These are phyloP conservation scores for Phytopythium sindhum DNA, from an alignment of 352 stramenopile species.

Conservation along the genomic window DNA sequence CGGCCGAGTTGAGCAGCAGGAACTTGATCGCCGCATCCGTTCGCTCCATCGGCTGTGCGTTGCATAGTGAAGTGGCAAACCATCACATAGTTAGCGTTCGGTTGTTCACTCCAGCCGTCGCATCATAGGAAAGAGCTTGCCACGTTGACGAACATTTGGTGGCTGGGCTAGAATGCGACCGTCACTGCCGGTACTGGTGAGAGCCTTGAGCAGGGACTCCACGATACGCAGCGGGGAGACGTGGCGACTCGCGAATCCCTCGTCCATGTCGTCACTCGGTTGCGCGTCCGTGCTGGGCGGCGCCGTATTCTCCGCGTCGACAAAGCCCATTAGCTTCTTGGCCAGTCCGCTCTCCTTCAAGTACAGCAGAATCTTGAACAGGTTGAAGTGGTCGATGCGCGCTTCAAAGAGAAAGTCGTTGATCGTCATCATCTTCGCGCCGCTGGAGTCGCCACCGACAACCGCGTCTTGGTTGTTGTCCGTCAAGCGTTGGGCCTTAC, in stretches of 20 bases:
- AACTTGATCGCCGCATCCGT: conserved; percentile 87
- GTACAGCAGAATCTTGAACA: conserved; percentile 89
- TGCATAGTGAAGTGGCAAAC: no score
- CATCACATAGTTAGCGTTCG: neutral
- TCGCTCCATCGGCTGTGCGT: conserved; percentile 32
- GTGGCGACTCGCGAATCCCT: conserved; percentile 65
- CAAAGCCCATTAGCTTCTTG: conserved; percentile 83
- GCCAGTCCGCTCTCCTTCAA: conserved; percentile 69
- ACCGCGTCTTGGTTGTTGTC: neutral
- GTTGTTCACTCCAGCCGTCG: neutral
- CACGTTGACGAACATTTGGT: conserved; percentile 40
- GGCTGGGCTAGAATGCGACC: conserved; percentile 69
- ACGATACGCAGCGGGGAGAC: conserved; percentile 83
- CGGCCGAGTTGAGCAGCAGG: conserved; percentile 93
- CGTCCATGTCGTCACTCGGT: conserved; percentile 19
- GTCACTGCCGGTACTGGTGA: conserved; percentile 67
- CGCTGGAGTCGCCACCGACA: conserved; percentile 9
- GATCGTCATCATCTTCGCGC: conserved; percentile 70
- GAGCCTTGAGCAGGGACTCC: conserved; percentile 66
- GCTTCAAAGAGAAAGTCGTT: conserved; percentile 86
- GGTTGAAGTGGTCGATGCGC: conserved; percentile 83
- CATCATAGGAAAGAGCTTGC: neutral
- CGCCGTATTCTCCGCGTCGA: conserved; percentile 37
- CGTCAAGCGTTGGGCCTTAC: neutral
- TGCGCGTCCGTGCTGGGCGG: neutral